A percentile compares a stretch with the other conserved stretches of the same genome.
Evolutionary conservation across 768 basidiomycete species (phyloP).

Genomic region (Suillus occidentalis): DNA sequence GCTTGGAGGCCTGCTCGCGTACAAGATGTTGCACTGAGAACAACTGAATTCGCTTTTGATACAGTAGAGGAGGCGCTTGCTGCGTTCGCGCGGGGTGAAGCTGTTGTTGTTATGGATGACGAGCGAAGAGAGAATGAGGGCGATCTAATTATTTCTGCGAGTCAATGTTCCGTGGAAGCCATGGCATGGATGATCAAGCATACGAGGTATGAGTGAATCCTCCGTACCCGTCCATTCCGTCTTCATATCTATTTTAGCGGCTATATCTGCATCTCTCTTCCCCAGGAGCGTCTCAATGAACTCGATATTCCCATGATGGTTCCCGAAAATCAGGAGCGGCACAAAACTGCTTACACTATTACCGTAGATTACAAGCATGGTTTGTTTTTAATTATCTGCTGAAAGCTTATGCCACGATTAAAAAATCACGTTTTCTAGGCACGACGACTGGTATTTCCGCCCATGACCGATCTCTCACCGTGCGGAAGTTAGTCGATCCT

Average conservation of each 20-base stretch:
- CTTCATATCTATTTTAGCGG: slow-evolving; percentile 54
- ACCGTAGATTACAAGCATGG: slow-evolving; percentile 94
- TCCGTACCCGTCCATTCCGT: not conserved
- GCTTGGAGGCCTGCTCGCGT: slow-evolving; percentile 26
- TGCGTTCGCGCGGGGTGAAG: slow-evolving; percentile 79
- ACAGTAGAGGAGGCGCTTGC: slow-evolving; percentile 74
- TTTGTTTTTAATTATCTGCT: slow-evolving; percentile 25
- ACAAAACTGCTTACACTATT: slow-evolving; percentile 92
- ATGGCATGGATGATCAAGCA: slow-evolving; percentile 99
- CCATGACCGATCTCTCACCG: slow-evolving; percentile 89
- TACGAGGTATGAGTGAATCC: slow-evolving; percentile 69
- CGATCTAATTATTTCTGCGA: slow-evolving; percentile 88
- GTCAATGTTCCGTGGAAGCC: slow-evolving; percentile 85
- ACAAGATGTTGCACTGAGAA: slow-evolving; percentile 22
- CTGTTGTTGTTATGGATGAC: slow-evolving; percentile 98
- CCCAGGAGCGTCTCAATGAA: slow-evolving; percentile 68
- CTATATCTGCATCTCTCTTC: slow-evolving; percentile 88
- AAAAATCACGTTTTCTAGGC: slow-evolving; percentile 41
- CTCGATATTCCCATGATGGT: slow-evolving; percentile 95
- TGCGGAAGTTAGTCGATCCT: slow-evolving; percentile 73
- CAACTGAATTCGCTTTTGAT: slow-evolving; percentile 67
- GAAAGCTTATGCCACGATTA: not conserved
- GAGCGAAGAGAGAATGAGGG: slow-evolving; percentile 96
- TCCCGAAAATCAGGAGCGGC: slow-evolving; percentile 83
- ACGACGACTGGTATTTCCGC: slow-evolving; percentile 97